Evolutionary conservation across 2,329 filamentous ascomycete species (phyloP).

Genomic region (Diaporthe caulivora): DNA sequence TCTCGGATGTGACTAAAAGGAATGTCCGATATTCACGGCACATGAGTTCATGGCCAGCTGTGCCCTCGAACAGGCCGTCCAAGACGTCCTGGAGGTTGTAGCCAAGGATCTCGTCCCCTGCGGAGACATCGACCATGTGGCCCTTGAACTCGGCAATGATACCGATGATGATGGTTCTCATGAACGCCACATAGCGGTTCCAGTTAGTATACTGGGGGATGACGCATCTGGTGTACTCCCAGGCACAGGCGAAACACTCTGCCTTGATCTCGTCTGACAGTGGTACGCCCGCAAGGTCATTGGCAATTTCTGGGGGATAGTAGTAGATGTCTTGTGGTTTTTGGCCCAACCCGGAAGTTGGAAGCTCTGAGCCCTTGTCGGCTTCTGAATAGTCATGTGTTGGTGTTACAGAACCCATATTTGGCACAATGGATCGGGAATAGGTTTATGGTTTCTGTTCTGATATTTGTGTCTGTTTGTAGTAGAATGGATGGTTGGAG

Average conservation of each 20-base stretch:
- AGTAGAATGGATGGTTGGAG: too few relatives aligned
- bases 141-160: conserved; percentile 43
- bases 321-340: conserved; percentile 30
- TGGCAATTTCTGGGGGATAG: conserved; percentile 38
- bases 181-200: conserved; percentile 43
- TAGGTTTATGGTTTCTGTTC: too few relatives aligned
- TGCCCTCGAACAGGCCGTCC: conserved; percentile 39
- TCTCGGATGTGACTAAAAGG: conserved; percentile 43
- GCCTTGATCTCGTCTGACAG: conserved; percentile 36
- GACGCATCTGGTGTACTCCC: conserved; percentile 45
- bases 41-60: conserved; percentile 38
- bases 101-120: conserved; percentile 37
- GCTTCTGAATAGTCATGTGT: neutral
- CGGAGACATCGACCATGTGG: conserved; percentile 35
- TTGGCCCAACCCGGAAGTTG: neutral
- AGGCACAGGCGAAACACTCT: conserved; percentile 43
- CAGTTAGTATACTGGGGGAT: conserved; percentile 45
- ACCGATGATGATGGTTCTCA: conserved; percentile 42
- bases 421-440: neutral
- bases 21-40: conserved; percentile 42
- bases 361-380: too few relatives aligned
- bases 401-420: neutral
- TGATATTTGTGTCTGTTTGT: too few relatives aligned
- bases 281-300: conserved; percentile 28
- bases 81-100: conserved; percentile 42